These are phyloP conservation scores for Tuber melanosporum DNA, from an alignment of 495 filamentous ascomycete species.

Conservation along the genomic window DNA sequence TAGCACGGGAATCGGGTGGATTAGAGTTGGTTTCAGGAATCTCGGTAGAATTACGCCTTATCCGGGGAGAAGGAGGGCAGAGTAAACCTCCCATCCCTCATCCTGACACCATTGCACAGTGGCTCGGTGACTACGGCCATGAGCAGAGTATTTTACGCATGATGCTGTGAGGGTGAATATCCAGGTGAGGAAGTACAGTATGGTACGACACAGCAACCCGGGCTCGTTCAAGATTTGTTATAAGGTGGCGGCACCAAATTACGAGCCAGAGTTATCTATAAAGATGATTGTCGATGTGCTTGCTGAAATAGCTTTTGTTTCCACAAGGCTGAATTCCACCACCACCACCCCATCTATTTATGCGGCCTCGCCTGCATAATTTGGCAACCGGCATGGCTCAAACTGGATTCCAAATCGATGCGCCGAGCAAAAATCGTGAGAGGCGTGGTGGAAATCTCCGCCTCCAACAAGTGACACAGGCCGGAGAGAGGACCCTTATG, in stretches of 20 bases:
- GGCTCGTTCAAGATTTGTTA: not conserved
- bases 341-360: not conserved
- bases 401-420: not conserved
- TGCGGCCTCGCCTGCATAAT: not conserved
- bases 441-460: not conserved
- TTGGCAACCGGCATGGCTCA: not conserved
- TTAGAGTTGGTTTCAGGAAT: not conserved
- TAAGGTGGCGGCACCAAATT: not conserved
- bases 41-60: not conserved
- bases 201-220: not conserved
- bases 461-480: not conserved
- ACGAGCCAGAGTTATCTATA: not conserved
- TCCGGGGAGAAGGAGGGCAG: not conserved
- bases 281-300: not conserved
- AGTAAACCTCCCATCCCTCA: not conserved
- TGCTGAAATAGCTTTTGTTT: not conserved
- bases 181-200: not conserved
- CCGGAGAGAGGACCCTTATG: not conserved
- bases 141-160: not conserved
- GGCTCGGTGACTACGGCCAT: not conserved
- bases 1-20: not conserved
- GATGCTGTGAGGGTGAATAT: not conserved
- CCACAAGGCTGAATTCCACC: not conserved
- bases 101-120: not conserved
- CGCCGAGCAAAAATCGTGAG: not conserved